phyloP scores from a whole-genome alignment of 129 eudicot genomes.

The Pseudognaphalium luteoalbum region DNA sequence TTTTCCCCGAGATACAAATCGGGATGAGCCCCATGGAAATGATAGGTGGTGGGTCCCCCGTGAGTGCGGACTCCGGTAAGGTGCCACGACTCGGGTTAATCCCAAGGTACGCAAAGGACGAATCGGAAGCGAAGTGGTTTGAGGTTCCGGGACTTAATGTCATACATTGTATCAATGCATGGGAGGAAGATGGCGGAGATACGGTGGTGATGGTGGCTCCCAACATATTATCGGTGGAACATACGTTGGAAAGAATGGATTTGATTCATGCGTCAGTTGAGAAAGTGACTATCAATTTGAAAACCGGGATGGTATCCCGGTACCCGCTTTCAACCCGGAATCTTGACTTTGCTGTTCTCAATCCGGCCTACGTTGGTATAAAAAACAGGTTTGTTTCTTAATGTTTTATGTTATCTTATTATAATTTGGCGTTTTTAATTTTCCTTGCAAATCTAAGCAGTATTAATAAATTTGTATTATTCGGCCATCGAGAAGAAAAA shows the following conservation, averaged over 20 bases:
- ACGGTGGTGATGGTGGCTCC: slow-evolving; percentile 58
- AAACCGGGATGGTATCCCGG: slow-evolving; percentile 38
- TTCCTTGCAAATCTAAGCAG: no score
- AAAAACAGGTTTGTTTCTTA: slow-evolving; percentile 33
- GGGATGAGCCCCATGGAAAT: slow-evolving; percentile 45
- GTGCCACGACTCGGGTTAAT: slow-evolving; percentile 45
- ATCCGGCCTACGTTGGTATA: slow-evolving; percentile 28
- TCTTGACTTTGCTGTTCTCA: slow-evolving; percentile 38
- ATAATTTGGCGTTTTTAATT: no score
- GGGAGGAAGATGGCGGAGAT: slow-evolving; percentile 58
- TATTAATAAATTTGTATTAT: no score
- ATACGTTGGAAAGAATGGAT: slow-evolving; percentile 49
- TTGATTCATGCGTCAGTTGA: slow-evolving; percentile 50
- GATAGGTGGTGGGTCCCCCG: slow-evolving; percentile 47
- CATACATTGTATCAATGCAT: slow-evolving; percentile 50
- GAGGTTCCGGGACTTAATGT: slow-evolving; percentile 47
- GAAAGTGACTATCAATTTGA: slow-evolving; percentile 40
- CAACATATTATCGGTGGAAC: slow-evolving; percentile 52
- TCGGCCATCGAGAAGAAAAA: no score
- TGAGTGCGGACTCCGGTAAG: slow-evolving; percentile 37
- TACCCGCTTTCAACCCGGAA: slow-evolving; percentile 37
- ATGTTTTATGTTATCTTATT: not conserved
- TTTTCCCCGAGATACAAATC: slow-evolving; percentile 44
- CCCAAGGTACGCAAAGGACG: slow-evolving; percentile 48
- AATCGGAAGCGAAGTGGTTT: slow-evolving; percentile 49